phyloP scores from a whole-genome alignment of 257 asterid genomes.

The Solanum raphanifolium region DNA sequence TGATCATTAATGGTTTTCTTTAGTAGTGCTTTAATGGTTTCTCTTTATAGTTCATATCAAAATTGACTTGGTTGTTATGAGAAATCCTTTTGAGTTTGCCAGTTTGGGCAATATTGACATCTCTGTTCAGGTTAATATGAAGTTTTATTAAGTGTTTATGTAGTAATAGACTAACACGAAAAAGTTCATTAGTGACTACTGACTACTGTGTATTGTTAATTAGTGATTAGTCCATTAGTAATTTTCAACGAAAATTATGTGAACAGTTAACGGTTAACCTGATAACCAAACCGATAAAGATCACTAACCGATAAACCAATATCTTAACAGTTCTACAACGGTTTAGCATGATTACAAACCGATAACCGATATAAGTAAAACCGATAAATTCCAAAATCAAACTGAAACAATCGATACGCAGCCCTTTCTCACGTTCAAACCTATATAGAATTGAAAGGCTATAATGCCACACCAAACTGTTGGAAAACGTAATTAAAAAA shows the following conservation, averaged over 20 bases:
- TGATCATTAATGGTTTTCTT: neutral
- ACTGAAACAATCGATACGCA: too few species aligned
- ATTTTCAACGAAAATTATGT: neutral
- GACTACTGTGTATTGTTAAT: neutral
- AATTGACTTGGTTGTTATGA: neutral
- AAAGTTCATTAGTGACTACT: too few species aligned
- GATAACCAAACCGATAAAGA: neutral
- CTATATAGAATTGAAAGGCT: neutral
- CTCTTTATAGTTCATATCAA: neutral
- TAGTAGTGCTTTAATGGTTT: neutral
- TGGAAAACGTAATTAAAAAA: too few species aligned
- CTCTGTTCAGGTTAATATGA: neutral
- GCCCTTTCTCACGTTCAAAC: neutral
- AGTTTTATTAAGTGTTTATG: neutral
- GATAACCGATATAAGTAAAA: neutral
- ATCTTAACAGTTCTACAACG: too few species aligned
- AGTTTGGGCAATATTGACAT: neutral
- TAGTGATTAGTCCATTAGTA: too few species aligned
- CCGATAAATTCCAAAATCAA: too few species aligned
- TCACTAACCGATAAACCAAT: neutral
- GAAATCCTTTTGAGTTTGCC: neutral
- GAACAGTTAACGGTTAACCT: neutral
- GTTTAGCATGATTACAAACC: neutral
- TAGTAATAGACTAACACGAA: neutral
- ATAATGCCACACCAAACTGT: neutral